phyloP scores from a whole-genome alignment of 108 stramenopile genomes.

The Poteriospumella lacustris region DNA sequence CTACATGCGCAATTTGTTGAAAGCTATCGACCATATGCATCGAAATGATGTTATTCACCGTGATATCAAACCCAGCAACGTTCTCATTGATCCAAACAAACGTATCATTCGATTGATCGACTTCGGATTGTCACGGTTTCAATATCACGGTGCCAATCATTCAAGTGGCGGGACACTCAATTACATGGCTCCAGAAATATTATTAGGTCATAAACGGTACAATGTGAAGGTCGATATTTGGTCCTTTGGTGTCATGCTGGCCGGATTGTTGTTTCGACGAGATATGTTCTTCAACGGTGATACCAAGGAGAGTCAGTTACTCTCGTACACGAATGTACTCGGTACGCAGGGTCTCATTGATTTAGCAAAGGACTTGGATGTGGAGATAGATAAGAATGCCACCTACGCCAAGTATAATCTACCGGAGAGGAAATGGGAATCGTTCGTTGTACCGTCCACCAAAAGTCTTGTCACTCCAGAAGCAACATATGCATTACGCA shows the following conservation, averaged over 20 bases:
- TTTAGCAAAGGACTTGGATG: too few species aligned
- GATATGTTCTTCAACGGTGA: too few species aligned
- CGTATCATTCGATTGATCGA: neutral
- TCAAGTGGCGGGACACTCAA: neutral
- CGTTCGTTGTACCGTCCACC: too few species aligned
- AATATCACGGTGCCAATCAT: too few species aligned
- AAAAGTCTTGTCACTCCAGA: too few species aligned
- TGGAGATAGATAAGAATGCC: too few species aligned
- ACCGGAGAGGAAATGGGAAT: too few species aligned
- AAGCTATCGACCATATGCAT: neutral
- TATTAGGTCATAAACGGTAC: neutral
- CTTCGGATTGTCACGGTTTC: neutral
- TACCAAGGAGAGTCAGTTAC: too few species aligned
- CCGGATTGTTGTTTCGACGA: neutral
- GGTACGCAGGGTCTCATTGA: too few species aligned
- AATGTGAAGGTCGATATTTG: neutral
- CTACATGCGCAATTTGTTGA: neutral
- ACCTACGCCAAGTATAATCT: too few species aligned
- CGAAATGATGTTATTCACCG: neutral
- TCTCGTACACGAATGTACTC: too few species aligned
- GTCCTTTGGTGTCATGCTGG: neutral
- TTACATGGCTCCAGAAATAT: neutral
- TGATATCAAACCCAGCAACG: neutral
- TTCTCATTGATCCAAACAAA: slow-evolving; percentile 1
- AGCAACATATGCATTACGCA: too few species aligned